Conservation (phyloP, 73 alveolate species). For the Paramecium sonneborni region DNA sequence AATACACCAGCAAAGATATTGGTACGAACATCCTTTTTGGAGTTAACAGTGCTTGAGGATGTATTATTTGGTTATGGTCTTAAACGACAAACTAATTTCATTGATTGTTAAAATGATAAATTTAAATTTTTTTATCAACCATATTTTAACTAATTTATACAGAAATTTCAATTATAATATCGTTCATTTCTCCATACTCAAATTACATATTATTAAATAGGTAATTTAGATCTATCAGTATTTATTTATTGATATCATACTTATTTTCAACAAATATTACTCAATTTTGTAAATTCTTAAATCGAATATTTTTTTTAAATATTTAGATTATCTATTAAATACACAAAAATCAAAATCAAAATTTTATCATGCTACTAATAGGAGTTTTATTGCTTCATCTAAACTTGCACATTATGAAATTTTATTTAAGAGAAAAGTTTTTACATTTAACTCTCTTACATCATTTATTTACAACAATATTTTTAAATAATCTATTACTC, state of each 20-base stretch:
- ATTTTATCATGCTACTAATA: no score
- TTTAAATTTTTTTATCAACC: not conserved
- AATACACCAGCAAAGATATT: constrained; percentile 1
- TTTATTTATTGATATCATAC: no score
- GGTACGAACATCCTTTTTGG: not conserved
- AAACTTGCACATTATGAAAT: not conserved
- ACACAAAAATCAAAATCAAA: no score
- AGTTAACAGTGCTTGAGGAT: not conserved
- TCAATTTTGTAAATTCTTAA: no score
- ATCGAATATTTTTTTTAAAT: no score
- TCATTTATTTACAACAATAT: not conserved
- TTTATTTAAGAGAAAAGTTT: not conserved
- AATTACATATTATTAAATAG: no score
- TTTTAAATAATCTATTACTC: not conserved
- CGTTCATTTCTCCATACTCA: no score
- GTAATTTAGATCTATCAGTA: no score
- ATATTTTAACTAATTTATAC: no score
- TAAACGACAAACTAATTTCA: constrained; percentile 42
- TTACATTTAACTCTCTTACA: not conserved
- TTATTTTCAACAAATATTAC: no score
- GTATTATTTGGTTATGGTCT: constrained; percentile 33
- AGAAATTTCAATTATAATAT: no score
- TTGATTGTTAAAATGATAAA: not conserved
- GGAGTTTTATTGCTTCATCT: not conserved
- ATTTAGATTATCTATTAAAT: no score